These are phyloP conservation scores for Noccaea bulbosa DNA, from an alignment of 345 rosid genomes.

Conservation along the genomic window DNA sequence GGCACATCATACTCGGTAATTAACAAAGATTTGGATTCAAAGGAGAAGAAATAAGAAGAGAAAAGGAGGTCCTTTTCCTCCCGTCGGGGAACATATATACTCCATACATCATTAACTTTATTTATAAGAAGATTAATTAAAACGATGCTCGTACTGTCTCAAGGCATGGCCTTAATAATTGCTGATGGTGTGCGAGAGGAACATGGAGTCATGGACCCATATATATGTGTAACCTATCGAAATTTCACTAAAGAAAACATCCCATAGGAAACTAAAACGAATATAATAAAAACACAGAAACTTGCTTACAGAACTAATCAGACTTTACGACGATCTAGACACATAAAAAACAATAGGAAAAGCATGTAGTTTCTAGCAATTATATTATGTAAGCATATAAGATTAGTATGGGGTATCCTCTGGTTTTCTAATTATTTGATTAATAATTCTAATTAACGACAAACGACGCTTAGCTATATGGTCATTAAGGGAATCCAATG, in stretches of 20 bases:
- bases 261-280: too few species aligned
- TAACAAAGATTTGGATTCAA: neutral
- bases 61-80: constrained; percentile 26
- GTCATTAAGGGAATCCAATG: constrained; percentile 41
- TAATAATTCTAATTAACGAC: constrained; percentile 24
- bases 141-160: constrained; percentile 28
- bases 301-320: constrained; percentile 6
- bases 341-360: constrained; percentile 7
- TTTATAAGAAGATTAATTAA: constrained; percentile 5
- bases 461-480: constrained; percentile 28
- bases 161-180: constrained; percentile 35
- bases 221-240: neutral
- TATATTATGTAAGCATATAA: constrained; percentile 4
- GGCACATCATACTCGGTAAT: neutral
- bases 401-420: constrained; percentile 27
- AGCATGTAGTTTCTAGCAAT: constrained; percentile 7
- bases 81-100: constrained; percentile 41
- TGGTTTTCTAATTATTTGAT: constrained; percentile 30
- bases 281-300: too few species aligned
- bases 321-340: constrained; percentile 9
- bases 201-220: constrained; percentile 31
- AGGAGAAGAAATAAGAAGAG: neutral
- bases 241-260: too few species aligned
- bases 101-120: constrained; percentile 12
- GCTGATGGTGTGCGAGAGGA: constrained; percentile 29